Conservation (phyloP, 805 yeast genomes). For the Blastobotrys parvus region DNA sequence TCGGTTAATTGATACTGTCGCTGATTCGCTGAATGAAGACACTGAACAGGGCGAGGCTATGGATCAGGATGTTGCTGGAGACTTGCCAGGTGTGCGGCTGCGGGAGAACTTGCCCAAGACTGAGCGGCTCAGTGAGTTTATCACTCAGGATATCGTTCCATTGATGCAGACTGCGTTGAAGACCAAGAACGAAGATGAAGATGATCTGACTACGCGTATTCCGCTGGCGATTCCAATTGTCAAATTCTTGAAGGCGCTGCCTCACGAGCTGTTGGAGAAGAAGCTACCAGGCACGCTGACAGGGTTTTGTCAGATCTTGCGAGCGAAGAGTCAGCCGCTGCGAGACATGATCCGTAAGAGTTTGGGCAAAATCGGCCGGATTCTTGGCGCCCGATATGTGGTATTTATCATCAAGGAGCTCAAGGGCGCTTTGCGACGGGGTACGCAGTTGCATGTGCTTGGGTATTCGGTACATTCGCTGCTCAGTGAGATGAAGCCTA, state of each 20-base stretch:
- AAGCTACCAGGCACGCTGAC: conserved; percentile 79
- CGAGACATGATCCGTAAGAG: conserved; percentile 80
- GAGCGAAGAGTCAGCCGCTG: conserved; percentile 77
- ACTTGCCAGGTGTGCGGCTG: conserved; percentile 11
- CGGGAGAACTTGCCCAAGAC: conserved; percentile 31
- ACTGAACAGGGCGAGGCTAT: conserved; percentile 4
- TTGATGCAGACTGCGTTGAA: conserved; percentile 49
- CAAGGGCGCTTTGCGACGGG: conserved; percentile 69
- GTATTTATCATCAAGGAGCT: conserved; percentile 71
- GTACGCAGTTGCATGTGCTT: conserved; percentile 88
- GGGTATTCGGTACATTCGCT: conserved; percentile 80
- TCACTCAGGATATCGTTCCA: conserved; percentile 53
- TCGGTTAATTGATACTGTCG: conserved; percentile 31
- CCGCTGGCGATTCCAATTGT: conserved; percentile 78
- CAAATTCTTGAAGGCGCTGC: conserved; percentile 53
- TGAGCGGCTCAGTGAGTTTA: conserved; percentile 35
- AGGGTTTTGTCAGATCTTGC: conserved; percentile 76
- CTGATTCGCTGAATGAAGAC: conserved; percentile 11
- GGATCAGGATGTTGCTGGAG: conserved; percentile 2
- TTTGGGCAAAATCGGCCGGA: conserved; percentile 51
- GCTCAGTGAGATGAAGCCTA: conserved; percentile 41
- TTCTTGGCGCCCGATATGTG: conserved; percentile 67
- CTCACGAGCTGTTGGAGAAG: conserved; percentile 43
- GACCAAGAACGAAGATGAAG: conserved; percentile 53
- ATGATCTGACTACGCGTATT: conserved; percentile 64